Base-by-base conservation (phyloP, 345 rosid genomes). In the Euphorbia pulcherrima region DNA sequence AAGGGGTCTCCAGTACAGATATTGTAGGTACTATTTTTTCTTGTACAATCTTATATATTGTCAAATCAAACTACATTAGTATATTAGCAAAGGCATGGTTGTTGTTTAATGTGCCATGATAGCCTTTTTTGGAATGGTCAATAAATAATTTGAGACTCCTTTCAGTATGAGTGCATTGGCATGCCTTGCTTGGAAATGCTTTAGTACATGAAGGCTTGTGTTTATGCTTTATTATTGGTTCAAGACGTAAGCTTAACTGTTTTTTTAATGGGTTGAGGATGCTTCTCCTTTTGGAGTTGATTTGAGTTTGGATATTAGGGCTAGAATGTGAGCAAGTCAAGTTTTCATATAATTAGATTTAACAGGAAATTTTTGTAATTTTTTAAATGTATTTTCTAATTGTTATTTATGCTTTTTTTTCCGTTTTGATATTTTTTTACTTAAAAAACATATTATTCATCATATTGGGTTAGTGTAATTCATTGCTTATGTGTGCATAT, bases 1-100 rank as follows among this genome's bases (percentile, higher is more conserved):
- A 92, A 86, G 98, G 98, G 4, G 98, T 92, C 70, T 92, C 98
- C 62, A 92, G 98, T 86, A 92, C 98, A 18, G 98, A 92, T 83
- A 92, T 92, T 86, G 90, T 92, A 80, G 98, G 98, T 92, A 88
- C 77, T 77, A 55, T 35, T 20, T 68, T 70, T 64, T 68, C 56
- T 56, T 13, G 13, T 66, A 23, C 50, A 71, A 33, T 73, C 61
- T 72, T 50, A 21, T 33, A 28, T 50, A 12, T 40, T 63, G 54
- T 74, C 30, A 24, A 28, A 58, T 27, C 2, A 27, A 60, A 60
- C 17, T 48, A 24, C 18, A 26, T 20, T 30, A 16, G 35, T 52
- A 53, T 46, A 30, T 51, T 30, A 20, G 9, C 10, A 40, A 21
- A 53, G 59, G 23, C 24, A 0, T 2, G 29, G 12, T 37, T 55